These are phyloP conservation scores for Fragaria nilgerrensis DNA, from an alignment of 306 rosid species.

Conservation along the genomic window DNA sequence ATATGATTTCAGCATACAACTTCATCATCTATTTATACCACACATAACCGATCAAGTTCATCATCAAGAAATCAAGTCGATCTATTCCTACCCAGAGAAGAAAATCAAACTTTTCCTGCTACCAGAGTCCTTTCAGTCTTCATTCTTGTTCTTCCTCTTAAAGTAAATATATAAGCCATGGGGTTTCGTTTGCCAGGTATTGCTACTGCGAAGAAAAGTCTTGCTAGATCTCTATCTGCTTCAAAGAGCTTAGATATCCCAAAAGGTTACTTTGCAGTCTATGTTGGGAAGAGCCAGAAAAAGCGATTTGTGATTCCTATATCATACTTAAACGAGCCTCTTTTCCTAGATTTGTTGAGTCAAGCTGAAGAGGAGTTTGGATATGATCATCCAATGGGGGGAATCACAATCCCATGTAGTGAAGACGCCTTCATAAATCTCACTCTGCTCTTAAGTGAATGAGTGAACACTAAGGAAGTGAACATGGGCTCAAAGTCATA, in stretches of 20 bases:
- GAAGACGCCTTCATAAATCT: constrained; percentile 17
- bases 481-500: not conserved
- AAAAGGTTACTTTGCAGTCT: constrained; percentile 36
- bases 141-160: too few relatives aligned
- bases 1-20: too few relatives aligned
- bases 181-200: not conserved
- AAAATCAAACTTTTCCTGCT: too few relatives aligned
- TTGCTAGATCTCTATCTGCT: not conserved
- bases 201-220: not conserved
- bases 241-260: not conserved
- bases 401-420: not conserved
- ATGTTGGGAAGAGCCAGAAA: constrained; percentile 29
- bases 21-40: too few relatives aligned
- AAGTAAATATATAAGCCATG: not conserved
- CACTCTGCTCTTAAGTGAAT: not conserved
- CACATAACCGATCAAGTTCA: too few relatives aligned
- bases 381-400: not conserved
- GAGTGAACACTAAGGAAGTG: not conserved
- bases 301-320: constrained; percentile 30
- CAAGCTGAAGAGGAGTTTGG: constrained; percentile 16
- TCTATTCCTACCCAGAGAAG: too few relatives aligned
- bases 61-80: too few relatives aligned
- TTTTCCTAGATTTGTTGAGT: constrained; percentile 22
- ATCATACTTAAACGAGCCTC: constrained; percentile 32
- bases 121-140: too few relatives aligned